Evolutionary conservation across 345 rosid genomes (phyloP), one percentile per base, ranked within the genome.

Genomic region (Salix koriyanagi): DNA sequence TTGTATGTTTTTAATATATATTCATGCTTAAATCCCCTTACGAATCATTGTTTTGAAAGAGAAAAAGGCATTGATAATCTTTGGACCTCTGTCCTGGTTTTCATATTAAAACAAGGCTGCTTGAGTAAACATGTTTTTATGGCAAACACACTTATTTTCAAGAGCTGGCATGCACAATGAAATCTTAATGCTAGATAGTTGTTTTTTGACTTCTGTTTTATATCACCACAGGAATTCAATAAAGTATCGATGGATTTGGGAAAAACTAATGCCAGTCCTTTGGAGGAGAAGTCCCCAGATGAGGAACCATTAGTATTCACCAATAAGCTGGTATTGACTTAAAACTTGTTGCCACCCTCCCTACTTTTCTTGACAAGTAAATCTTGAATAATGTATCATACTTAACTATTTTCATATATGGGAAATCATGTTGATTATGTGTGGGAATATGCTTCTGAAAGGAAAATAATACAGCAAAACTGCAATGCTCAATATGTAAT

Each of bases 241-340:
- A 91, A 84, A 79, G 96, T 88, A 60, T 77, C 67, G 58, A 81
- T 75, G 3, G 85, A 72, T 71, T 88, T 87, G 67, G 92, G 90
- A 75, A 88, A 91, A 83, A 79, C 72, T 79, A 87, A 84, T 83
- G 81, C 75, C 72, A 77, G 89, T 75, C 86, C 90, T 42, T 61
- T 71, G 56, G 94, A 92, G 76, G 99, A 91, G 88, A 93, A 90
- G 84, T 72, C 76, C 74, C 79, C 73, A 16, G 94, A 85, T 76
- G 96, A 93, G 72, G 98, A 96, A 83, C 95, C 97, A 77, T 77
- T 91, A 46, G 81, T 89, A 42, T 96, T 85, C 78, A 89, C 94
- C 48, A 96, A 80, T 81, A 93, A 96, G 88, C 93, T 83, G 97
- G 98, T 94, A 84, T 56, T 5, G 18, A 60, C 58, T 70, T 13